Evolutionary conservation across 73 alveolate species (phyloP).

Genomic region (Uronychia binucleata): DNA sequence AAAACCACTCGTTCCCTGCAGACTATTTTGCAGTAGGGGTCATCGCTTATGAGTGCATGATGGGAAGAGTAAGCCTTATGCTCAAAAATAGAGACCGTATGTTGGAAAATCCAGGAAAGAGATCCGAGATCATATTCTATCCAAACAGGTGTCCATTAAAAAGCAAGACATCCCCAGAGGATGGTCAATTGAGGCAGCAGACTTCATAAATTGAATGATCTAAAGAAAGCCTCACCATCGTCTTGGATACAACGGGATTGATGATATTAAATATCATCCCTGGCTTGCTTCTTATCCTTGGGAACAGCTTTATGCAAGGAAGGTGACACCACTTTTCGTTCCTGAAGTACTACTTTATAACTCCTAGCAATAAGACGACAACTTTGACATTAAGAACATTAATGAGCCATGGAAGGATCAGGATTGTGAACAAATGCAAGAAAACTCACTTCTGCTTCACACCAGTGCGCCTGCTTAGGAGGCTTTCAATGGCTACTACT

Average conservation of each 20-base stretch:
- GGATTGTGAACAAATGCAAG: conserved; percentile 18
- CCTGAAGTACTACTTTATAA: conserved; percentile 54
- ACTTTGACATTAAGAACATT: conserved; percentile 54
- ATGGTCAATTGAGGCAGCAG: conserved; percentile 87
- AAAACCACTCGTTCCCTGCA: conserved; percentile 83
- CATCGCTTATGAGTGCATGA: conserved; percentile 80
- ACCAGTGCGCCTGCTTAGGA: not conserved
- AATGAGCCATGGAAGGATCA: conserved; percentile 53
- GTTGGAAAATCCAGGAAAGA: conserved; percentile 88
- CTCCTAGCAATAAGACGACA: conserved; percentile 43
- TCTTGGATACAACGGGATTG: conserved; percentile 65
- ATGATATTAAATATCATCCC: conserved; percentile 63
- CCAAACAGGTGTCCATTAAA: conserved; percentile 73
- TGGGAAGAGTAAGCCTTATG: conserved; percentile 63
- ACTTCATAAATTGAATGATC: conserved; percentile 77
- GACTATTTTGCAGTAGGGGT: conserved; percentile 84
- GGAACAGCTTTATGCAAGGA: conserved; percentile 46
- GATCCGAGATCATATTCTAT: conserved; percentile 84
- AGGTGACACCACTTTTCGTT: conserved; percentile 68
- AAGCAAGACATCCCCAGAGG: conserved; percentile 67
- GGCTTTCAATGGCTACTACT: conserved; percentile 35
- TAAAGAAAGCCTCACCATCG: conserved; percentile 61
- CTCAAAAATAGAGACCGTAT: conserved; percentile 49
- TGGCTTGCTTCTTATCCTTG: conserved; percentile 67
- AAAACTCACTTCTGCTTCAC: not conserved